Evolutionary conservation across 306 rosid species (phyloP), one percentile per base, ranked within the genome.

Genomic region (Glycine soja): DNA sequence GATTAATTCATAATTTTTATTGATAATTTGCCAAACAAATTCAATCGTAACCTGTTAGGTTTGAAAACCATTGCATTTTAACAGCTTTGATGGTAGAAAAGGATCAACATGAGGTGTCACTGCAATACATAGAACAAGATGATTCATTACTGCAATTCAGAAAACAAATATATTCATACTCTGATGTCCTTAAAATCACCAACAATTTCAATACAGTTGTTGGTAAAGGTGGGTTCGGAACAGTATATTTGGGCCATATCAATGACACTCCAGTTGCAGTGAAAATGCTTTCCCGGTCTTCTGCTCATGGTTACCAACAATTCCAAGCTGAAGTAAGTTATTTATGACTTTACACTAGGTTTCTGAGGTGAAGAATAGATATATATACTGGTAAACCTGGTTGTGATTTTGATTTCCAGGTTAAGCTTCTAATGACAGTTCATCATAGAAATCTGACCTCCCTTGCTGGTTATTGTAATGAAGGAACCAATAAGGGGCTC

Each of bases 321-420:
- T 89, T 89, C 69, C 86, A 80, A 42, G 85, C 88, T 30, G 92
- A 91, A 87, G 92, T 71, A 82, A 5, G n/a, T 46, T n/a, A 2
- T 24, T 42, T 16, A 74, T 74, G 14, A 74, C 42, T 42, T 74
- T 10, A 18, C 3, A 18, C 19, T 2, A 18, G 2, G 24, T 50
- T 12, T 45, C 8, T 79, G 3, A 16, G n/a, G n/a, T n/a, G n/a
- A n/a, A n/a, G n/a, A n/a, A n/a, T n/a, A n/a, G n/a, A n/a, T n/a
- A n/a, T n/a, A n/a, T n/a, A n/a, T n/a, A n/a, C n/a, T n/a, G n/a
- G n/a, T n/a, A 19, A 38, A 38, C 42, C 3, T 38, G 5, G 42
- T 4, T 3, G 42, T 38, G 42, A 38, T 38, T 38, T 38, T 38
- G 42, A 38, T 38, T 38, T 38, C 0, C 42, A 38, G 42, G 42